Evolutionary conservation across 305 asterid genomes (phyloP).

Genomic region (Striga hermonthica): DNA sequence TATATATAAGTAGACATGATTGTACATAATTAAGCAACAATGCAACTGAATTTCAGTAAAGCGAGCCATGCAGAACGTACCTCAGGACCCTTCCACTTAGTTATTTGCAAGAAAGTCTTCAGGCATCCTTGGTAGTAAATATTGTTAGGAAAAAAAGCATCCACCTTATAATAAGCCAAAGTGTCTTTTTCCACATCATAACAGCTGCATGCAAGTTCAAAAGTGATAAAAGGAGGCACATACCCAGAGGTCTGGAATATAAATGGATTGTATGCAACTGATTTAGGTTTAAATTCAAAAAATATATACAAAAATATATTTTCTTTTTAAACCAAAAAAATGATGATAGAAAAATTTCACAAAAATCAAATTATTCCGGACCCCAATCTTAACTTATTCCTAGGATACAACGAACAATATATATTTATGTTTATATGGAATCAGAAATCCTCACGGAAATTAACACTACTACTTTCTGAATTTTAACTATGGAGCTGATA

Average conservation of each 20-base stretch:
- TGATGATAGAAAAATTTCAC: too few species aligned
- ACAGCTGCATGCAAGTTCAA: constrained; percentile 52
- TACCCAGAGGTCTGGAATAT: not conserved
- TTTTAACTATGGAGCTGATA: not conserved
- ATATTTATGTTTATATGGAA: too few species aligned
- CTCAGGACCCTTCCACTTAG: constrained; percentile 99
- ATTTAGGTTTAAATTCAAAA: not conserved
- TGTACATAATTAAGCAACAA: constrained; percentile 13
- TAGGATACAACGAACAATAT: too few species aligned
- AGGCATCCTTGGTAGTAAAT: constrained; percentile 92
- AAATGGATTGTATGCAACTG: constrained; percentile 2
- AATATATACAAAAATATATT: not conserved
- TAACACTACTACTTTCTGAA: too few species aligned
- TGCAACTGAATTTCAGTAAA: constrained; percentile 24
- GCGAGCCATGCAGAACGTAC: constrained; percentile 36
- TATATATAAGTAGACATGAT: too few species aligned
- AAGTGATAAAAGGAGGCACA: constrained; percentile 16
- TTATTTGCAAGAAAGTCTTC: constrained; percentile 83
- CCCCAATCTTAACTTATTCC: too few species aligned
- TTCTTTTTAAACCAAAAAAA: too few species aligned
- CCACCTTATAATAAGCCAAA: constrained; percentile 82
- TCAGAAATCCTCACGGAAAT: too few species aligned
- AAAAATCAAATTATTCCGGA: too few species aligned
- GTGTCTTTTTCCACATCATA: constrained; percentile 89
- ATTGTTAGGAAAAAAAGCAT: constrained; percentile 73